Evolutionary conservation across 2,329 filamentous ascomycete species (phyloP).

Genomic region (Cercospora nicotianae): DNA sequence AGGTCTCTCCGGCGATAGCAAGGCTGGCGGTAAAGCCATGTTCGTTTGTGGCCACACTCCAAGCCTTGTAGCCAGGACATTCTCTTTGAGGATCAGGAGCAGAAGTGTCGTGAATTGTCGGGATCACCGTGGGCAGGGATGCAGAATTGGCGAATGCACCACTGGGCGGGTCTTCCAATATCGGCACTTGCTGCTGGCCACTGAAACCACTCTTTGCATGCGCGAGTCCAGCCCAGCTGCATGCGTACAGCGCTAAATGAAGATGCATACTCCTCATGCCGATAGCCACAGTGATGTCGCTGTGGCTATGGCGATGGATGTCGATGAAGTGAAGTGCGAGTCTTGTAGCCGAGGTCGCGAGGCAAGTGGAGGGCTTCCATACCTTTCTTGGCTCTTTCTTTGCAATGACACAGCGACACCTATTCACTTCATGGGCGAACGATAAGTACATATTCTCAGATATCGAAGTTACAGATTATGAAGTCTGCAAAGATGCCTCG

Average conservation of each 20-base stretch:
- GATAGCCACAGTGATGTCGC: not conserved
- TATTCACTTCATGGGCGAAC: not conserved
- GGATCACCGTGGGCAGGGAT: constrained; percentile 12
- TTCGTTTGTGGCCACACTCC: constrained; percentile 21
- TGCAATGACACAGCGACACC: not conserved
- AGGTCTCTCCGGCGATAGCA: constrained; percentile 28
- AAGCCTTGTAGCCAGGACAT: constrained; percentile 34
- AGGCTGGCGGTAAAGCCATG: constrained; percentile 32
- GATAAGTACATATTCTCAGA: not conserved
- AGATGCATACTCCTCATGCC: not conserved
- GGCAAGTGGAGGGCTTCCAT: not conserved
- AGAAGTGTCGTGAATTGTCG: constrained; percentile 28
- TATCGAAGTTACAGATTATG: not conserved
- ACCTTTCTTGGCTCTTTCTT: not conserved
- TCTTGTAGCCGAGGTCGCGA: constrained; percentile 9
- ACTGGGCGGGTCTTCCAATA: not conserved
- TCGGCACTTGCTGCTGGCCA: constrained; percentile 6
- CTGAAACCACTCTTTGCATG: constrained; percentile 6
- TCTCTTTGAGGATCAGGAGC: constrained; percentile 32
- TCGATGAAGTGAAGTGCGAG: constrained; percentile 7
- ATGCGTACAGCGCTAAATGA: not conserved
- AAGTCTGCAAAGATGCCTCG: not conserved
- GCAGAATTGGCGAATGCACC: not conserved
- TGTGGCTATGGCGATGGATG: not conserved
- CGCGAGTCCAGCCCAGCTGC: not conserved